A percentile compares a stretch with the other conserved stretches of the same genome.
phyloP scores from a whole-genome alignment of 106 monocot genomes.

The Chionographis japonica region DNA sequence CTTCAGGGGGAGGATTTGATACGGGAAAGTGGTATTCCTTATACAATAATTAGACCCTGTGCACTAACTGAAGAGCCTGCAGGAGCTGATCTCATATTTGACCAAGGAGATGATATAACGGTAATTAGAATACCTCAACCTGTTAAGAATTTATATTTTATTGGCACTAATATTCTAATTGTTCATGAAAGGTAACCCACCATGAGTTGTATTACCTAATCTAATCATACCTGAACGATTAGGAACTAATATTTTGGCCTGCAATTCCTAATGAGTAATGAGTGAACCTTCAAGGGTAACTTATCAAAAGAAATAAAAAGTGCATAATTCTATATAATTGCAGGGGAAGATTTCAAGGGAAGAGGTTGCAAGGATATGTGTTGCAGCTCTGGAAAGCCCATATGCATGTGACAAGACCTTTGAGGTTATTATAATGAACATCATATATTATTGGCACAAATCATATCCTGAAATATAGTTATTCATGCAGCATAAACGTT shows the following conservation, averaged over 20 bases:
- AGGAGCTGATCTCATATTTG: conserved; percentile 91
- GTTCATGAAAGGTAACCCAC: neutral
- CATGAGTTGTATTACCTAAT: neutral
- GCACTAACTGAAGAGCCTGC: conserved; percentile 96
- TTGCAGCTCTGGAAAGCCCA: conserved; percentile 83
- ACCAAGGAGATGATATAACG: conserved; percentile 98
- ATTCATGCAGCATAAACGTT: too few species aligned
- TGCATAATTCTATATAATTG: conserved; percentile 1
- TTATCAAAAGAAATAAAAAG: neutral
- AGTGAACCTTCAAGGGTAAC: neutral
- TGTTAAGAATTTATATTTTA: neutral
- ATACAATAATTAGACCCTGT: conserved; percentile 89
- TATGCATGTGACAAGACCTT: conserved; percentile 83
- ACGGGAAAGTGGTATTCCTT: conserved; percentile 84
- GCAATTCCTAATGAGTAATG: neutral
- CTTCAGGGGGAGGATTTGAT: conserved; percentile 90
- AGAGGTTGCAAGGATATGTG: conserved; percentile 83
- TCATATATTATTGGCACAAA: too few species aligned
- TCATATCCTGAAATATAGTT: too few species aligned
- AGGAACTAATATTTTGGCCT: neutral
- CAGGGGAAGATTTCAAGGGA: conserved; percentile 94
- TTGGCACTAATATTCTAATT: neutral
- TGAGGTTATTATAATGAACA: conserved; percentile 39
- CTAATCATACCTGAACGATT: too few species aligned
- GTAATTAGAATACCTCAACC: conserved; percentile 24